Evolutionary conservation across 179 eudicot genomes (phyloP), one percentile per base, ranked within the genome.

Genomic region (Beta lomatogona): DNA sequence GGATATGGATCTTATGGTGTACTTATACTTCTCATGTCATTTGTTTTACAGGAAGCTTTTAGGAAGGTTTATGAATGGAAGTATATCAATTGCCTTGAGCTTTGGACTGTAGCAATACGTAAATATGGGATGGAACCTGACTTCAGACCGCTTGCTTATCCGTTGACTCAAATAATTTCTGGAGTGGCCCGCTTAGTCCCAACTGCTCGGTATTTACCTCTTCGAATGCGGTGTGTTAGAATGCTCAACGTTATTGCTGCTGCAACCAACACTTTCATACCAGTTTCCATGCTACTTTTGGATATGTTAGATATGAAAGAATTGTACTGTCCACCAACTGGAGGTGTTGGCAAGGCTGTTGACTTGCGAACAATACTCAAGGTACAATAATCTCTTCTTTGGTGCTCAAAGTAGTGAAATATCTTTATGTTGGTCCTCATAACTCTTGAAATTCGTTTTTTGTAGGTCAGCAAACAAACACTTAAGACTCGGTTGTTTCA

Each of bases 231-330:
- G 0, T 96, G 99, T 87, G 88, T 85, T 75, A 94, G 89, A 84
- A 96, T 94, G 99, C 98, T 96, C 75, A 96, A 96, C 77, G 88
- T 89, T 63, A 92, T 96, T 71, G 96, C 98, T 87, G 89, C 93
- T 81, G 89, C 97, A 75, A 96, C 97, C 55, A 85, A 88, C 80
- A 90, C 90, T 60, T 96, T 90, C 83, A 89, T 94, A 82, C 99
- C 99, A 10, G 95, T 96, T 83, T 91, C 98, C 68, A 77, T 91
- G 87, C 90, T 91, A 69, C 95, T 96, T 77, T 71, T 94, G 84
- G 99, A 94, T 90, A 91, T 92, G 97, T 83, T 96, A n/a, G 97
- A 93, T 83, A 92, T 96, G 89, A 96, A 94, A 90, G 98, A 96
- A 85, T 82, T 96, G 86, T 89, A 89, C 88, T 87, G 67, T 78